Conservation (phyloP, 345 rosid genomes). For the Barbarea vulgaris region DNA sequence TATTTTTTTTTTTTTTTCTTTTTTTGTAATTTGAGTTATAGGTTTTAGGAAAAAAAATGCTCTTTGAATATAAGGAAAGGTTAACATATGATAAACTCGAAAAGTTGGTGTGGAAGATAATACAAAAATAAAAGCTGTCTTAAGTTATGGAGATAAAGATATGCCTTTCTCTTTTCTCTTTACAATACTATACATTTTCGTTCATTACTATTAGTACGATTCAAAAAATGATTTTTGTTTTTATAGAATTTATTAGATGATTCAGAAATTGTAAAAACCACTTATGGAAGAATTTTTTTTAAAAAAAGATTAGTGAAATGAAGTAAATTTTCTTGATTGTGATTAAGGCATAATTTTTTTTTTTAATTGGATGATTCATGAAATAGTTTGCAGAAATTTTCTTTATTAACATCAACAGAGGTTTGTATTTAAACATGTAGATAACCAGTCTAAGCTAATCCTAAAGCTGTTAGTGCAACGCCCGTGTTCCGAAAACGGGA, state of each 20-base stretch:
- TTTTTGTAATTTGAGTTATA: conserved; percentile 3
- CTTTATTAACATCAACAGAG: too few relatives aligned
- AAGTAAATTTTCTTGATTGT: background rate
- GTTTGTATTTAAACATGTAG: too few relatives aligned
- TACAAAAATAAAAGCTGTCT: conserved; percentile 9
- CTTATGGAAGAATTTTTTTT: too few relatives aligned
- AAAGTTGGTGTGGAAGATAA: conserved; percentile 29
- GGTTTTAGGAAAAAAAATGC: conserved; percentile 2
- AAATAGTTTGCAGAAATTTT: too few relatives aligned
- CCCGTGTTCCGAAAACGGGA: too few relatives aligned
- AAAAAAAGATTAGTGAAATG: background rate
- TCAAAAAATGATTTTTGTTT: background rate
- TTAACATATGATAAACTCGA: conserved; percentile 24
- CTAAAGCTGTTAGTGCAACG: too few relatives aligned
- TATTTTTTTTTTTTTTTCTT: too few relatives aligned
- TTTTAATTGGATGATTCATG: too few relatives aligned
- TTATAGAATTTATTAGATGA: too few relatives aligned
- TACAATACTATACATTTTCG: conserved; percentile 9
- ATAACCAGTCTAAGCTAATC: too few relatives aligned
- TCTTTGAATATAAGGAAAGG: conserved; percentile 12
- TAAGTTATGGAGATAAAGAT: conserved; percentile 5
- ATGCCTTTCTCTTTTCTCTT: conserved; percentile 29
- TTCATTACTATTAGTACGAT: background rate
- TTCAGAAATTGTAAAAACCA: too few relatives aligned
- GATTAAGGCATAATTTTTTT: too few relatives aligned